Evolutionary conservation across 768 basidiomycete species (phyloP).

Genomic region (Boletus tylopilopsis): DNA sequence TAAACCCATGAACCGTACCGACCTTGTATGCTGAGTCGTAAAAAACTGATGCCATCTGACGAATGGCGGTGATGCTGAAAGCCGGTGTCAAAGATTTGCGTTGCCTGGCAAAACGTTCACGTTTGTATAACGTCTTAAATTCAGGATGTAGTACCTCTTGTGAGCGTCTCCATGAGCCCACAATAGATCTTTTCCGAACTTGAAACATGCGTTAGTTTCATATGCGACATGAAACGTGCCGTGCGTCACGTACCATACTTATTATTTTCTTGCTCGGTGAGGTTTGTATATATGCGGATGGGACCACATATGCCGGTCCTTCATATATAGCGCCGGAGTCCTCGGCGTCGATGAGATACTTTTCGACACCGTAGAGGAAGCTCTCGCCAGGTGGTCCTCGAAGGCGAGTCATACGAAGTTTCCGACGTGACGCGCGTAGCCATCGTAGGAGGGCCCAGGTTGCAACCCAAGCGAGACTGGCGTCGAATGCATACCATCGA

Average conservation of each 20-base stretch:
- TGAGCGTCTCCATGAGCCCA: conserved; percentile 42
- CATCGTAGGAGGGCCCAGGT: conserved; percentile 11
- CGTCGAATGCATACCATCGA: not conserved
- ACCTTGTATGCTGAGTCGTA: conserved; percentile 34
- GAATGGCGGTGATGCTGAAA: conserved; percentile 38
- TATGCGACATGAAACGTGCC: not conserved
- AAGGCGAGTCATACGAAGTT: conserved; percentile 11
- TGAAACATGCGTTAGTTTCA: not conserved
- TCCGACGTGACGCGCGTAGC: not conserved
- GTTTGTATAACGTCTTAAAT: not conserved
- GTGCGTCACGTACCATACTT: conserved; percentile 14
- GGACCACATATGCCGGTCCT: conserved; percentile 15
- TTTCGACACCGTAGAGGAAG: conserved; percentile 17
- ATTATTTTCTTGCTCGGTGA: conserved; percentile 31
- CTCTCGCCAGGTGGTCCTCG: conserved; percentile 17
- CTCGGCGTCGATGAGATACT: not conserved
- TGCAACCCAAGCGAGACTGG: not conserved
- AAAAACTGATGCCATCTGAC: conserved; percentile 35
- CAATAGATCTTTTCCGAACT: conserved; percentile 29
- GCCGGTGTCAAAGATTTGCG: conserved; percentile 36
- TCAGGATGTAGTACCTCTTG: conserved; percentile 32
- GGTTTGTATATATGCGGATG: conserved; percentile 38
- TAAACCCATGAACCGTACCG: not conserved
- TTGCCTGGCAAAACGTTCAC: conserved; percentile 25
- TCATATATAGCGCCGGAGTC: conserved; percentile 16